phyloP scores from a whole-genome alignment of 176 grass and related monocot genomes.

The Cenchrus americanus region DNA sequence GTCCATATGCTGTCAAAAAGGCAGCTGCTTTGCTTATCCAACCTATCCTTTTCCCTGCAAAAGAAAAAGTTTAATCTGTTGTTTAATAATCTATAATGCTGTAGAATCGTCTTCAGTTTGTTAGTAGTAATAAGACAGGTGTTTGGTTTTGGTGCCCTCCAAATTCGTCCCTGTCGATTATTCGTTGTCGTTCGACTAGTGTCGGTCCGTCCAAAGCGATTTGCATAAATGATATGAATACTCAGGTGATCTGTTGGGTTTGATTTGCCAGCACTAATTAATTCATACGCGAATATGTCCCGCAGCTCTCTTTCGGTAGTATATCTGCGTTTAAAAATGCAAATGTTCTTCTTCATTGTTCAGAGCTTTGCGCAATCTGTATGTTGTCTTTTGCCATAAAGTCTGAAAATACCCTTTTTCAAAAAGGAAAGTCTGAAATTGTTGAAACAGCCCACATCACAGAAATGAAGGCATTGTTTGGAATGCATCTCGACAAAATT shows the following conservation, averaged over 20 bases:
- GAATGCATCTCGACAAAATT: no score
- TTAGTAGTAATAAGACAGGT: neutral
- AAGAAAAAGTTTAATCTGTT: neutral
- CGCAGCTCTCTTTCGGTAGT: neutral
- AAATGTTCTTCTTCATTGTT: no score
- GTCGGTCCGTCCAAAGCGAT: constrained; percentile 15
- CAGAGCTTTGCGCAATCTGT: neutral
- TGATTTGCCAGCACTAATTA: neutral
- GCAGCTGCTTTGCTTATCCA: constrained; percentile 13
- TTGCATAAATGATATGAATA: no score
- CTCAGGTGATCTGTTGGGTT: neutral
- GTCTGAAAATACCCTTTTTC: no score
- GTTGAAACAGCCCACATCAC: no score
- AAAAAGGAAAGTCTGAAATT: no score
- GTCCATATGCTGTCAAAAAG: constrained; percentile 12
- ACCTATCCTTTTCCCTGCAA: neutral
- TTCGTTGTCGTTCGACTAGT: neutral
- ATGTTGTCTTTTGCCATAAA: neutral
- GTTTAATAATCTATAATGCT: neutral
- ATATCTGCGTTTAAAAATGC: no score
- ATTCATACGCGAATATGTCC: constrained; percentile 4
- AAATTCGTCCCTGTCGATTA: neutral
- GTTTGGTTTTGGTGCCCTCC: neutral
- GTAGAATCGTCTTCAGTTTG: neutral
- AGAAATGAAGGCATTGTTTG: no score